These are phyloP conservation scores for Fusarium sp. DNA, from an alignment of 2,329 filamentous ascomycete genomes.

Conservation along the genomic window DNA sequence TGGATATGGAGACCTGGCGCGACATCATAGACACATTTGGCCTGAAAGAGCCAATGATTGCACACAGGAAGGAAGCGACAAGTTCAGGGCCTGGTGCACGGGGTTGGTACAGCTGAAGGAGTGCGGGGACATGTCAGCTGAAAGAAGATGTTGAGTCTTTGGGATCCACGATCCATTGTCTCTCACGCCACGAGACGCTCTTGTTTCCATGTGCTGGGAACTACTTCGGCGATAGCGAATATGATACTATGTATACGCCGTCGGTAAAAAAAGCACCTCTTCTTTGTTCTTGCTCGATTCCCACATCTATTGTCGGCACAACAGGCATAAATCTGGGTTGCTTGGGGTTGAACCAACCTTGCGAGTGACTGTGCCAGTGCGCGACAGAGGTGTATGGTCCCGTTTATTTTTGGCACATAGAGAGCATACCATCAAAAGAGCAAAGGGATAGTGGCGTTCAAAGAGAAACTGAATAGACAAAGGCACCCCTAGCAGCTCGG, in stretches of 20 bases:
- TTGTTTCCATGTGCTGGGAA: constrained; percentile 7
- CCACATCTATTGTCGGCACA: background rate
- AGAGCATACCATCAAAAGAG: background rate
- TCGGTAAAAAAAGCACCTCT: constrained; percentile 2
- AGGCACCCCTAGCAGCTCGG: constrained; percentile 6
- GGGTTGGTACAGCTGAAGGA: constrained; percentile 70
- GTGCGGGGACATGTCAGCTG: background rate
- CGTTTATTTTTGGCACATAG: constrained; percentile 19
- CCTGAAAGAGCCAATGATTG: constrained; percentile 83
- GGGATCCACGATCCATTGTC: constrained; percentile 13
- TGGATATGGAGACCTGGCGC: constrained; percentile 87
- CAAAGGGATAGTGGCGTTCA: constrained; percentile 14
- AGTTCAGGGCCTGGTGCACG: constrained; percentile 61
- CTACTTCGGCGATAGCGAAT: constrained; percentile 12
- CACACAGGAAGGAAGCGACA: constrained; percentile 74
- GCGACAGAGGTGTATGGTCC: constrained; percentile 1
- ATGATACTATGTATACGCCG: constrained; percentile 13
- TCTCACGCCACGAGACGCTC: constrained; percentile 2
- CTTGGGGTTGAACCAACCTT: constrained; percentile 12
- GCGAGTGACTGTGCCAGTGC: constrained; percentile 4
- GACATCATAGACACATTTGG: constrained; percentile 78
- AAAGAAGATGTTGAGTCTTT: constrained; percentile 5
- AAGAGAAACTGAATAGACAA: constrained; percentile 24
- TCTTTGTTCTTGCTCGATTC: constrained; percentile 23
- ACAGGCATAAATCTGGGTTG: background rate